phyloP scores from a whole-genome alignment of 2,329 filamentous ascomycete species.

The Penicillium sclerotigenum region DNA sequence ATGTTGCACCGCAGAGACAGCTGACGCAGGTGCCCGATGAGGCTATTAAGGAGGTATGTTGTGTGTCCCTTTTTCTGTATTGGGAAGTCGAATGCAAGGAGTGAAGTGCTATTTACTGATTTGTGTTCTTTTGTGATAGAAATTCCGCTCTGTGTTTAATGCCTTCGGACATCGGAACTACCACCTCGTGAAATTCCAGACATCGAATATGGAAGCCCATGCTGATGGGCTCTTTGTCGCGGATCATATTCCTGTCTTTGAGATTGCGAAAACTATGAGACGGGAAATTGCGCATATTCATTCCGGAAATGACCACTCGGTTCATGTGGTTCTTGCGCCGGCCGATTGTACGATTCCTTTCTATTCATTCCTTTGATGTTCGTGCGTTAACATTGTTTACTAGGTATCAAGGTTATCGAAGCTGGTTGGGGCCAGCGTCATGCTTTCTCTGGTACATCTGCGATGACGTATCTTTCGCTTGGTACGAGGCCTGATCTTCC shows the following conservation, averaged over 20 bases:
- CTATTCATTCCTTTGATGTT: background rate
- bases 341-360: constrained; percentile 57
- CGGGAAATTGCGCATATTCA: constrained; percentile 82
- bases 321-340: constrained; percentile 77
- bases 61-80: background rate
- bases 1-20: constrained; percentile 33
- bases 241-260: constrained; percentile 18
- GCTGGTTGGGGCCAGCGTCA: constrained; percentile 75
- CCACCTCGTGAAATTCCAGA: constrained; percentile 28
- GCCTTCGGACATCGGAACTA: constrained; percentile 26
- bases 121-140: constrained; percentile 16
- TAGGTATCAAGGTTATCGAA: constrained; percentile 60
- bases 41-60: constrained; percentile 26
- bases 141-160: constrained; percentile 22
- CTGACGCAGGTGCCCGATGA: constrained; percentile 24
- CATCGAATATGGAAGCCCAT: constrained; percentile 27
- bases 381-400: background rate
- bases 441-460: constrained; percentile 53
- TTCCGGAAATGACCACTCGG: constrained; percentile 63
- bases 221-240: constrained; percentile 29
- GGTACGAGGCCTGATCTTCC: constrained; percentile 20
- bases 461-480: constrained; percentile 57
- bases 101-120: background rate
- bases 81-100: background rate
- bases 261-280: constrained; percentile 35